Evolutionary conservation across 371 early-diverging fungal genomes (phyloP).

Genomic region (Mitosporidium daphniae): DNA sequence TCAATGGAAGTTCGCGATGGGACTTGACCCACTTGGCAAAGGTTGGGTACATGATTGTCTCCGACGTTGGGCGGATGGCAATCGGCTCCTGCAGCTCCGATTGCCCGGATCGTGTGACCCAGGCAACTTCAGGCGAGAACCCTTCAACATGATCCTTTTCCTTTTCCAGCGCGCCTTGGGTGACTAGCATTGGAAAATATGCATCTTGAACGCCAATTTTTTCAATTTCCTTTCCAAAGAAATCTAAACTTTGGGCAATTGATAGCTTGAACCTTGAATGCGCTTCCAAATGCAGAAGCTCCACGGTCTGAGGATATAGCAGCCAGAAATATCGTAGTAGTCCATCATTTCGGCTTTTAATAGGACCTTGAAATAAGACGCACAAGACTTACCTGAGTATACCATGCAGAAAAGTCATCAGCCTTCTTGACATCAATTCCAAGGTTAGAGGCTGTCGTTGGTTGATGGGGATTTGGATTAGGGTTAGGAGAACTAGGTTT

Average conservation of each 20-base stretch:
- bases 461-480: too few relatives aligned
- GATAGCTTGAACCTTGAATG: slow-evolving; percentile 26
- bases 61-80: slow-evolving; percentile 97
- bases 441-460: too few relatives aligned
- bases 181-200: slow-evolving; percentile 98
- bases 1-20: slow-evolving; percentile 88
- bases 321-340: slow-evolving; percentile 93
- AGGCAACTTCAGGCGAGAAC: slow-evolving; percentile 97
- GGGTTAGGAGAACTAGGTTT: too few relatives aligned
- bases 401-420: slow-evolving; percentile 67
- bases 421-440: slow-evolving; percentile 68
- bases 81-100: slow-evolving; percentile 74
- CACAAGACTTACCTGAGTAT: slow-evolving; percentile 26
- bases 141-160: slow-evolving; percentile 98
- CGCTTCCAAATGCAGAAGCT: slow-evolving; percentile 88
- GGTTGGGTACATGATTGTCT: slow-evolving; percentile 98
- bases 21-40: slow-evolving; percentile 92
- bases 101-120: slow-evolving; percentile 92
- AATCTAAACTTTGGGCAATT: slow-evolving; percentile 13
- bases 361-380: slow-evolving; percentile 16
- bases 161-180: slow-evolving; percentile 44
- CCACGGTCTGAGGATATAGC: slow-evolving; percentile 90
- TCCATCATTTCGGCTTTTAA: slow-evolving; percentile 83
- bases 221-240: slow-evolving; percentile 59
- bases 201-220: slow-evolving; percentile 77